Base-by-base conservation (phyloP, 2,329 filamentous ascomycete species). In the Phialophora chinensis region DNA sequence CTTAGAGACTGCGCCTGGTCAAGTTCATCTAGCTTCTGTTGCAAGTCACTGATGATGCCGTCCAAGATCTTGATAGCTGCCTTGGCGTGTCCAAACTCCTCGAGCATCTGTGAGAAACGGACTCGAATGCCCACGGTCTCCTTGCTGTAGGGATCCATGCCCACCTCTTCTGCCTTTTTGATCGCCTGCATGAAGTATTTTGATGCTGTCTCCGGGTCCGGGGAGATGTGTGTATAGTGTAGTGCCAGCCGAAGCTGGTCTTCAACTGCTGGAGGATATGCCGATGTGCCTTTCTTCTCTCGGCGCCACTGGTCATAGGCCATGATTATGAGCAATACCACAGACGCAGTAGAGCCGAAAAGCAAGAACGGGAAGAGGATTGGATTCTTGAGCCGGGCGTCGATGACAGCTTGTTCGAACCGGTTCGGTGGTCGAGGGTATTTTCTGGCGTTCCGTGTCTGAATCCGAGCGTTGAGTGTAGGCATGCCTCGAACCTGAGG, bases 71-170 rank as follows among this genome's bases (percentile, higher is more conserved):
- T 86, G 65, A 91, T 88, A 0, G 93, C 88, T 65, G 88, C 86
- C 25, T 86, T 83, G 74, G 88, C 88, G 73, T 90, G 87, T 35
- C 88, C 85, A 17, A 91, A 86, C 74, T 90, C 89, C 78, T 97
- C 92, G 69, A 97, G 84, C 84, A 96, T 88, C 10, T 85, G 85
- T 1, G 92, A 88, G 8, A 96, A 84, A 75, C 93, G 88, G 59
- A 98, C 89, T 75, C 93, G 92, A 60, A 98, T 88, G 8, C 95
- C 95, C 72, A 97, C 84, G 38, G 97, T 89, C 76, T 97, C 93
- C 73, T 97, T 91, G 3, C 91, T 93, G 76, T 93, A 96, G 0
- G 91, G 92, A 75, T 98, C 92, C 81, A 99, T 87, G 0, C 88
- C 88, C 59, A 90, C 75, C 74, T 92, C 88, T 58, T 88, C 82